Conservation (phyloP, 148 eudicot genomes). For the Polygonum maritimum region DNA sequence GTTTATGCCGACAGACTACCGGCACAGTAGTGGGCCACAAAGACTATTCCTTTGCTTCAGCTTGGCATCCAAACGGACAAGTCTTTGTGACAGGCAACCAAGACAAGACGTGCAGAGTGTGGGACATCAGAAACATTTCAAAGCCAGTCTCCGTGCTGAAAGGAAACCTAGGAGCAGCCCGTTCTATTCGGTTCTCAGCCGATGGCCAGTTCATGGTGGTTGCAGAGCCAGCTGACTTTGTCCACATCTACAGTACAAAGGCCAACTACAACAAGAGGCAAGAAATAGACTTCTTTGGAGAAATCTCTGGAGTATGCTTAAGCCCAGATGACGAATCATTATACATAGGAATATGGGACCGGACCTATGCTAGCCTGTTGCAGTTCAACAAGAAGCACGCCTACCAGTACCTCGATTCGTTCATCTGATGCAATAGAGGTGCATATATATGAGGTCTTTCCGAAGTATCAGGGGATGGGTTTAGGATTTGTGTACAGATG, state of each 20-base stretch:
- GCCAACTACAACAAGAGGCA: slow-evolving; percentile 45
- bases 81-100: slow-evolving; percentile 88
- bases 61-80: slow-evolving; percentile 77
- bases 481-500: slow-evolving; percentile 6
- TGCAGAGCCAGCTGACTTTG: slow-evolving; percentile 92
- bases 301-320: slow-evolving; percentile 72
- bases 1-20: slow-evolving; percentile 29
- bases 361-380: slow-evolving; percentile 81
- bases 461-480: not conserved
- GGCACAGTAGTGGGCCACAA: slow-evolving; percentile 64
- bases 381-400: slow-evolving; percentile 53
- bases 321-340: slow-evolving; percentile 80
- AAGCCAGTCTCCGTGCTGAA: slow-evolving; percentile 47
- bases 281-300: slow-evolving; percentile 88
- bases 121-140: slow-evolving; percentile 71
- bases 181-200: slow-evolving; percentile 75
- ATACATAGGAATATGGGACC: slow-evolving; percentile 77
- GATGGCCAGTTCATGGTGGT: slow-evolving; percentile 74
- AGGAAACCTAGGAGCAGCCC: slow-evolving; percentile 73
- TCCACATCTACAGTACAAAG: slow-evolving; percentile 54
- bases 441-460: not conserved
- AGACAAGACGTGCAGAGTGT: slow-evolving; percentile 80
- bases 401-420: slow-evolving; percentile 62
- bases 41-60: slow-evolving; percentile 84
- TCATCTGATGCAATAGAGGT: slow-evolving; percentile 22